Evolutionary conservation across 495 filamentous ascomycete species (phyloP).

Genomic region (Podospora bellae-mahoneyi): DNA sequence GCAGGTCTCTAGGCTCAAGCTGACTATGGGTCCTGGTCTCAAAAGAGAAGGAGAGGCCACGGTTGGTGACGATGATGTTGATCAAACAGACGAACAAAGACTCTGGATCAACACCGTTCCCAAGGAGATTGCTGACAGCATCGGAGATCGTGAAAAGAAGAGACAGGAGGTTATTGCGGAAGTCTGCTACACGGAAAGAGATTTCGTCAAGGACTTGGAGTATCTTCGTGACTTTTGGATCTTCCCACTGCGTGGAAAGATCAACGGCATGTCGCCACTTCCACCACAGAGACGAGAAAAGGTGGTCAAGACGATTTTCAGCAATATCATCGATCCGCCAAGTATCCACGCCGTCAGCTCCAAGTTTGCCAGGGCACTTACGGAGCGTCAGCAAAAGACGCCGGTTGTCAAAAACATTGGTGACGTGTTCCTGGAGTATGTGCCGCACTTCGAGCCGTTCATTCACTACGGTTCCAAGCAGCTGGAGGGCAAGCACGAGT

Average conservation of each 20-base stretch:
- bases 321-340: conserved; percentile 79
- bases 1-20: conserved; percentile 88
- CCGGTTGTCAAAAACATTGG: conserved; percentile 87
- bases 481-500: conserved; percentile 94
- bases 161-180: conserved; percentile 97
- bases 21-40: conserved; percentile 85
- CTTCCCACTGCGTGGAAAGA: conserved; percentile 72
- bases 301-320: conserved; percentile 92
- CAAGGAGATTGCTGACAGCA: conserved; percentile 86
- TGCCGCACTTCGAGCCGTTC: conserved; percentile 90
- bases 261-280: conserved; percentile 70
- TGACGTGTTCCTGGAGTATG: conserved; percentile 91
- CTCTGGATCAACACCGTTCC: conserved; percentile 99
- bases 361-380: conserved; percentile 78
- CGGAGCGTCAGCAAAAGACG: conserved; percentile 81
- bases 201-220: conserved; percentile 99
- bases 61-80: conserved; percentile 74
- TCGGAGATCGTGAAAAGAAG: conserved; percentile 90
- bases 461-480: conserved; percentile 97
- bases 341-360: conserved; percentile 85
- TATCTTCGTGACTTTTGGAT: conserved; percentile 99
- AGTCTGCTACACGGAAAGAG: conserved; percentile 96
- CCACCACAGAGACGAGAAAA: conserved; percentile 82
- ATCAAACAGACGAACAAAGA: conserved; percentile 92
- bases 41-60: conserved; percentile 74